These are phyloP conservation scores for Paraconiothyrium sp. DNA, from an alignment of 2,329 filamentous ascomycete genomes.

Conservation along the genomic window DNA sequence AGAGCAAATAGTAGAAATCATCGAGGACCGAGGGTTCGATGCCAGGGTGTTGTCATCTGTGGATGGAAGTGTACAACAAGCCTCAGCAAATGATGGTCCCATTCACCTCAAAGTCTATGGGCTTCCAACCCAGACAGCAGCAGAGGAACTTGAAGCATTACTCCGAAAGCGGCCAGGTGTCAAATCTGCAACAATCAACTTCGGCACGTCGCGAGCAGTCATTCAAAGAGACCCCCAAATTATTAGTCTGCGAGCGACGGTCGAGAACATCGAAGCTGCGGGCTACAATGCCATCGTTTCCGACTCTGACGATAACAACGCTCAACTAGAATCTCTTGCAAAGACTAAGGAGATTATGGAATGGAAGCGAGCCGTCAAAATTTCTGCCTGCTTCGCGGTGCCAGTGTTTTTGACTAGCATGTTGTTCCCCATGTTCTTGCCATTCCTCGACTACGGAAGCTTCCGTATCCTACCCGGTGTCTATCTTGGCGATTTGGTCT, in stretches of 20 bases:
- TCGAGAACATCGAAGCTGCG: slow-evolving; percentile 80
- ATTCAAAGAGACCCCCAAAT: slow-evolving; percentile 76
- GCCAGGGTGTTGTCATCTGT: slow-evolving; percentile 82
- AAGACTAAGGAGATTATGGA: slow-evolving; percentile 97
- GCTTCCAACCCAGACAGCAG: slow-evolving; percentile 74
- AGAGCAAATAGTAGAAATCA: slow-evolving; percentile 79
- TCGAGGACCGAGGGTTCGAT: slow-evolving; percentile 91
- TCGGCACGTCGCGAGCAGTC: slow-evolving; percentile 76
- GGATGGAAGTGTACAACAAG: slow-evolving; percentile 63
- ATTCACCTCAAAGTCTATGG: slow-evolving; percentile 88
- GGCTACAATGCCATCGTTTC: slow-evolving; percentile 91
- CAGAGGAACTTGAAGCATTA: slow-evolving; percentile 74
- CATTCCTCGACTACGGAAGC: slow-evolving; percentile 78
- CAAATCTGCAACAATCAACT: slow-evolving; percentile 75
- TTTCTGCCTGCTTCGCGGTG: slow-evolving; percentile 82
- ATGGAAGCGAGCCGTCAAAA: slow-evolving; percentile 83
- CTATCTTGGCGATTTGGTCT: slow-evolving; percentile 87
- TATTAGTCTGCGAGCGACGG: slow-evolving; percentile 82
- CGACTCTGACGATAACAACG: slow-evolving; percentile 94
- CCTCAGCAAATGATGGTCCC: slow-evolving; percentile 66
- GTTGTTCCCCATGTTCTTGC: slow-evolving; percentile 88
- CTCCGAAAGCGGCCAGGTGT: slow-evolving; percentile 75
- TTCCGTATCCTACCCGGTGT: slow-evolving; percentile 75
- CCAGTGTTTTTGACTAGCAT: slow-evolving; percentile 94
- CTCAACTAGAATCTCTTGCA: slow-evolving; percentile 91